phyloP scores from a whole-genome alignment of 2,329 filamentous ascomycete genomes.

The Aspergillus clavatus region DNA sequence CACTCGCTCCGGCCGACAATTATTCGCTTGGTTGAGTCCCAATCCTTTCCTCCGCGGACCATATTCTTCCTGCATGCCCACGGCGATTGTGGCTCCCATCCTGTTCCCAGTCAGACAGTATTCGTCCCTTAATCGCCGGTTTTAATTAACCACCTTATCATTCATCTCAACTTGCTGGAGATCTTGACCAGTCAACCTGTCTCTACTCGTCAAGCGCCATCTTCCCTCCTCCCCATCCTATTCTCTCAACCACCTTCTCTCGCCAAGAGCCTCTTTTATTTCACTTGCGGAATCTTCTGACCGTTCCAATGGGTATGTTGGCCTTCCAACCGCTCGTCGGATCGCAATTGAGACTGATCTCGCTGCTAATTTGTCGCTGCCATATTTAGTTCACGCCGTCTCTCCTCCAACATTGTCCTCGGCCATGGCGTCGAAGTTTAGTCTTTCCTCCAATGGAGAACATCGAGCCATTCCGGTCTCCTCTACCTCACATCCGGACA shows the following conservation, averaged over 20 bases:
- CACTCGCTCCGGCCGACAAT: slow-evolving; percentile 6
- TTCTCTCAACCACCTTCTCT: neutral
- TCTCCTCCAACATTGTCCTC: slow-evolving; percentile 22
- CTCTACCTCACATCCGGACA: slow-evolving; percentile 43
- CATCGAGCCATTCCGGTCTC: slow-evolving; percentile 33
- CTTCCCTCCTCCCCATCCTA: neutral
- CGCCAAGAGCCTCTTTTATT: slow-evolving; percentile 3
- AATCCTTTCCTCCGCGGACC: slow-evolving; percentile 3
- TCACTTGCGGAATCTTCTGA: neutral
- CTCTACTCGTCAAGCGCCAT: neutral
- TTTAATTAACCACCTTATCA: neutral
- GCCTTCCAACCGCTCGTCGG: slow-evolving; percentile 1
- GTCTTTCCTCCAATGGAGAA: slow-evolving; percentile 21
- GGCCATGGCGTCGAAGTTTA: slow-evolving; percentile 19
- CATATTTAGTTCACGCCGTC: slow-evolving; percentile 28
- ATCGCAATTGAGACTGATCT: neutral
- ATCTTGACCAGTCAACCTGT: neutral
- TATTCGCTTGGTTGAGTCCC: neutral
- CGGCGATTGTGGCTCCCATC: neutral
- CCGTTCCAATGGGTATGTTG: slow-evolving; percentile 18
- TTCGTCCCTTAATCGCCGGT: neutral
- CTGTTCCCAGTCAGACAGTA: neutral
- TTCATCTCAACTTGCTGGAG: neutral
- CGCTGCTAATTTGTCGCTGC: neutral
- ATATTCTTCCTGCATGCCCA: neutral